phyloP scores from a whole-genome alignment of 169 alveolate species.

The Plasmodium gonderi region DNA sequence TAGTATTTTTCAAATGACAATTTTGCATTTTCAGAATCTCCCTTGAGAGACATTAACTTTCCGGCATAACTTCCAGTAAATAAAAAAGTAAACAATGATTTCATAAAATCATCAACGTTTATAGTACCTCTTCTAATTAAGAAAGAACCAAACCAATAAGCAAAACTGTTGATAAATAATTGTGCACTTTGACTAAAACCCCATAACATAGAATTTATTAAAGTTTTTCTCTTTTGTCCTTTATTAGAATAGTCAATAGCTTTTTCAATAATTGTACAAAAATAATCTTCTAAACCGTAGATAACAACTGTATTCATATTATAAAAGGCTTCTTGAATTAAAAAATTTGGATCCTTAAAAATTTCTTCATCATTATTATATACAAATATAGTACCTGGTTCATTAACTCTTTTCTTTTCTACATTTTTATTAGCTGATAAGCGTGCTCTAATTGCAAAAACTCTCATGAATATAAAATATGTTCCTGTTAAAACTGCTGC shows the following conservation, averaged over 20 bases:
- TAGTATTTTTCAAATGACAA: constrained; percentile 40
- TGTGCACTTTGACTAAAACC: constrained; percentile 72
- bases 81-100: constrained; percentile 62
- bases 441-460: constrained; percentile 44
- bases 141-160: constrained; percentile 73
- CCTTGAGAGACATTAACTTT: constrained; percentile 62
- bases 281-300: constrained; percentile 72
- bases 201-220: constrained; percentile 51
- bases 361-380: constrained; percentile 60
- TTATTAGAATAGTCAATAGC: constrained; percentile 23
- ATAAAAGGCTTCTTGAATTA: constrained; percentile 70
- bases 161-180: constrained; percentile 46
- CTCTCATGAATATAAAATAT: constrained; percentile 30
- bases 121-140: constrained; percentile 35
- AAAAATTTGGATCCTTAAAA: constrained; percentile 38
- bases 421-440: neutral
- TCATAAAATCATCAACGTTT: constrained; percentile 42
- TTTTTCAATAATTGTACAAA: constrained; percentile 32
- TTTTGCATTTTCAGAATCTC: constrained; percentile 66
- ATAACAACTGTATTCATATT: constrained; percentile 42
- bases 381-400: neutral
- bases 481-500: constrained; percentile 39
- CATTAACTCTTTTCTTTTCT: neutral
- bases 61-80: constrained; percentile 75
- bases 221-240: constrained; percentile 10